Percentiles rank a stretch among this genome's conserved stretches.
Conservation (phyloP, 192 early-diverging fungal species). For the Coemansia sp. region DNA sequence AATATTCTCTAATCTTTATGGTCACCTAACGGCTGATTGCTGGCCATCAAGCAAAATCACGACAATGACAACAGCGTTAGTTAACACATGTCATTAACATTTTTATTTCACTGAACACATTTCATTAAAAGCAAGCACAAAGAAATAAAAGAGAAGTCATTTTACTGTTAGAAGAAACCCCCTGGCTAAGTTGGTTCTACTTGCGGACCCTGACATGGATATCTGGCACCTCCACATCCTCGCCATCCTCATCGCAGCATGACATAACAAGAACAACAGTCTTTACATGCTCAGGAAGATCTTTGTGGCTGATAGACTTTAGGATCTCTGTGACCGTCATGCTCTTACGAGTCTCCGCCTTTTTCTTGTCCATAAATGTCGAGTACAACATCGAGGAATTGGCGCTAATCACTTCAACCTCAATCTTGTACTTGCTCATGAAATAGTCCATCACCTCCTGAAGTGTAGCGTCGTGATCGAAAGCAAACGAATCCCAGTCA, state of each 20-base stretch:
- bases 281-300: slow-evolving; percentile 81
- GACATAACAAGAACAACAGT: slow-evolving; percentile 84
- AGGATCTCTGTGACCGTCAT: slow-evolving; percentile 84
- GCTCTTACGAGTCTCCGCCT: slow-evolving; percentile 74
- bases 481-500: slow-evolving; percentile 95
- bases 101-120: no score
- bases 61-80: no score
- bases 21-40: not conserved
- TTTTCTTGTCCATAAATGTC: slow-evolving; percentile 84
- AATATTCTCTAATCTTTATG: slow-evolving; percentile 2
- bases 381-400: slow-evolving; percentile 93
- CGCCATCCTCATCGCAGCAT: slow-evolving; percentile 82
- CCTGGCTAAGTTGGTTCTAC: slow-evolving; percentile 4
- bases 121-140: no score
- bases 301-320: slow-evolving; percentile 82
- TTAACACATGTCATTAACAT: no score
- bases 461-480: slow-evolving; percentile 81
- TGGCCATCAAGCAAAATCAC: not conserved
- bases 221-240: slow-evolving; percentile 79
- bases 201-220: slow-evolving; percentile 46
- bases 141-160: not conserved
- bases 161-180: not conserved
- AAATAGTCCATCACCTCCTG: slow-evolving; percentile 89
- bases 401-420: slow-evolving; percentile 89
- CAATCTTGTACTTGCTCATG: slow-evolving; percentile 75